A percentile compares a stretch with the other conserved stretches of the same genome.
Evolutionary conservation across 768 basidiomycete species (phyloP).

Genomic region (Kwoniella sp.): DNA sequence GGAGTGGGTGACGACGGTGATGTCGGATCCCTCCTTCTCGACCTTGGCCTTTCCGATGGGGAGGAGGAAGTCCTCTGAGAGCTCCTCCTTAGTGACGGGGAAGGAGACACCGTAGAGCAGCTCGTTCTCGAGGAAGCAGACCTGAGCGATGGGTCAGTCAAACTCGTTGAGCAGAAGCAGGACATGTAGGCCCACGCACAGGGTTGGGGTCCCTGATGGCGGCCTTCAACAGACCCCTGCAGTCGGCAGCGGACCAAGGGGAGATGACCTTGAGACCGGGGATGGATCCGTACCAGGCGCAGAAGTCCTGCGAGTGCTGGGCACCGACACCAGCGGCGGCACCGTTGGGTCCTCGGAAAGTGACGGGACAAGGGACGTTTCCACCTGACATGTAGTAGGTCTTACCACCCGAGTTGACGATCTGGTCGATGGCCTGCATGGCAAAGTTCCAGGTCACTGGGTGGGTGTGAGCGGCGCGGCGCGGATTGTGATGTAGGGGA

Average conservation of each 20-base stretch:
- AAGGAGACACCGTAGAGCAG: constrained; percentile 97
- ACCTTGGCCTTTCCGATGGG: constrained; percentile 98
- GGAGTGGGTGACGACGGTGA: constrained; percentile 96
- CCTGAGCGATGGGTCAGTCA: constrained; percentile 16
- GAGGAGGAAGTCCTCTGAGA: constrained; percentile 89
- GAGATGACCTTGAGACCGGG: constrained; percentile 97
- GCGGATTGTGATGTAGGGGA: neutral
- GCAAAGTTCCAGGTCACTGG: constrained; percentile 97
- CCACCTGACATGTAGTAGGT: constrained; percentile 99
- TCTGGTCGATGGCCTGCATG: constrained; percentile 98
- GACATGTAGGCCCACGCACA: constrained; percentile 48
- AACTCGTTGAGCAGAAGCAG: neutral
- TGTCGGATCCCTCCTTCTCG: constrained; percentile 83
- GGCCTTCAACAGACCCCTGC: constrained; percentile 93
- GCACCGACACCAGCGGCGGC: constrained; percentile 86
- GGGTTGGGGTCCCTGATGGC: constrained; percentile 99
- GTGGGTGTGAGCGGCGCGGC: neutral
- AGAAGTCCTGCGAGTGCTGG: constrained; percentile 25
- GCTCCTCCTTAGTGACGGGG: constrained; percentile 90
- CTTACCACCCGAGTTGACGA: constrained; percentile 99
- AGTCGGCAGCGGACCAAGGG: constrained; percentile 98
- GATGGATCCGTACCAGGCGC: constrained; percentile 54
- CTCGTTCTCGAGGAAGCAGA: constrained; percentile 99
- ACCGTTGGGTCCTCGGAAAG: constrained; percentile 99
- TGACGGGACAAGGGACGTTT: constrained; percentile 95